Evolutionary conservation across 108 stramenopile species (phyloP).

Genomic region (Fistulifera pelliculosa): DNA sequence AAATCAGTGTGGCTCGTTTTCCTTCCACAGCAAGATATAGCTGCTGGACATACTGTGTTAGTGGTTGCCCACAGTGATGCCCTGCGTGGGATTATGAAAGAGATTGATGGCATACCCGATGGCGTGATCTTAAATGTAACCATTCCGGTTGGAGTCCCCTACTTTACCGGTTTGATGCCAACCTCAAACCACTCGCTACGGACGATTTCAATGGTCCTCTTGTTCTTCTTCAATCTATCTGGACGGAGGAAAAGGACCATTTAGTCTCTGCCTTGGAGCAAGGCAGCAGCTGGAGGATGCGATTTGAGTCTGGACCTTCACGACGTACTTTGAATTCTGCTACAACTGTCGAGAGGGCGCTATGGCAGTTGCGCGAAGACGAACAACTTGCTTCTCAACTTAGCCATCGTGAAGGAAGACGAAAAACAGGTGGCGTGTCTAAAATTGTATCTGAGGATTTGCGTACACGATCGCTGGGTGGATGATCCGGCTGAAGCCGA

Average conservation of each 20-base stretch:
- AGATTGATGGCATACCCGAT: slow-evolving; percentile 23
- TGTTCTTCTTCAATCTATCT: slow-evolving; percentile 14
- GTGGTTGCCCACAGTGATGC: slow-evolving; percentile 77
- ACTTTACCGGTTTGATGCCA: slow-evolving; percentile 39
- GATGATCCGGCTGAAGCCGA: slow-evolving; percentile 23
- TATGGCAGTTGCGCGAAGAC: no score
- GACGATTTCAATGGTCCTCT: slow-evolving; percentile 26
- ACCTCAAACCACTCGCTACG: slow-evolving; percentile 7
- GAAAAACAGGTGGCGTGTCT: slow-evolving; percentile 13
- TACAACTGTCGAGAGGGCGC: no score
- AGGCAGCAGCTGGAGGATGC: slow-evolving; percentile 50
- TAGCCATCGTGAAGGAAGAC: no score
- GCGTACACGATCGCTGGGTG: slow-evolving; percentile 17
- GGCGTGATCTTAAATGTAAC: slow-evolving; percentile 54
- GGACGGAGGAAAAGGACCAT: slow-evolving; percentile 15
- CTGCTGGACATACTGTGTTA: slow-evolving; percentile 54
- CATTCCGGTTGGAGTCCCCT: slow-evolving; percentile 60
- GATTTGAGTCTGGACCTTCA: slow-evolving; percentile 21
- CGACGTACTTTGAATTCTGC: no score
- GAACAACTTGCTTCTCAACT: no score
- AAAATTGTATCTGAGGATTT: slow-evolving; percentile 7
- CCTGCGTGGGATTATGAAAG: slow-evolving; percentile 39
- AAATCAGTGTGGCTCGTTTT: no score
- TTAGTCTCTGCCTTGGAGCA: slow-evolving; percentile 46
- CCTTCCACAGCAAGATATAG: slow-evolving; percentile 8